Percentiles rank a stretch among this genome's conserved stretches.
Evolutionary conservation across 306 rosid genomes (phyloP).

Genomic region (Cicer bijugum): DNA sequence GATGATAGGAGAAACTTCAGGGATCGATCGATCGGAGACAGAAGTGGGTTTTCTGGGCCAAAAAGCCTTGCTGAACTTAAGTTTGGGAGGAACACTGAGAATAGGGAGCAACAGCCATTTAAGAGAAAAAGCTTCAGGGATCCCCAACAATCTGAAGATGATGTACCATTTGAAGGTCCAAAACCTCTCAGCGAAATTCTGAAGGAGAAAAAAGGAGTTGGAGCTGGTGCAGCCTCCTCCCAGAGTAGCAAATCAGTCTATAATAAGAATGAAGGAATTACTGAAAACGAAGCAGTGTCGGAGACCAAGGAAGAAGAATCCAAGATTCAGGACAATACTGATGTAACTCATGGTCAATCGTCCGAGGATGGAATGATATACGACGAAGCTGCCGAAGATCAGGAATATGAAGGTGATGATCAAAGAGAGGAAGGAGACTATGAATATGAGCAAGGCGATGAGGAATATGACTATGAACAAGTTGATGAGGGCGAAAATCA

Average conservation of each 20-base stretch:
- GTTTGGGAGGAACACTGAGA: slow-evolving; percentile 52
- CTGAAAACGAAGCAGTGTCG: slow-evolving; percentile 26
- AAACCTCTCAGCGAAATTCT: slow-evolving; percentile 93
- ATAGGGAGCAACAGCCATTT: slow-evolving; percentile 60
- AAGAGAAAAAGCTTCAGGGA: slow-evolving; percentile 59
- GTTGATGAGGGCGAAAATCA: slow-evolving; percentile 71
- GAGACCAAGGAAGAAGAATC: slow-evolving; percentile 54
- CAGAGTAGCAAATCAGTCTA: slow-evolving; percentile 49
- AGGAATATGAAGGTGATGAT: slow-evolving; percentile 68
- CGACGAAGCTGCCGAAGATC: slow-evolving; percentile 64
- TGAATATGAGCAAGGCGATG: slow-evolving; percentile 80
- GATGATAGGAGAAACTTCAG: slow-evolving; percentile 65
- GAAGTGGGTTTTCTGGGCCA: slow-evolving; percentile 60
- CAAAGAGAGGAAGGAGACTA: slow-evolving; percentile 75
- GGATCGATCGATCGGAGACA: slow-evolving; percentile 50
- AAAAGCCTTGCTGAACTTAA: slow-evolving; percentile 75
- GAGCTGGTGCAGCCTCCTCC: slow-evolving; percentile 51
- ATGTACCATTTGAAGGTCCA: slow-evolving; percentile 79
- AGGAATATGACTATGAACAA: slow-evolving; percentile 62
- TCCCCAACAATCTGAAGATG: slow-evolving; percentile 57
- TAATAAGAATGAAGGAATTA: slow-evolving; percentile 19
- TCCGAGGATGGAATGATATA: slow-evolving; percentile 69
- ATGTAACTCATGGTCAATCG: slow-evolving; percentile 45
- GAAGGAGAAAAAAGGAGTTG: slow-evolving; percentile 73
- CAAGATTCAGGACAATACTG: slow-evolving; percentile 49